phyloP scores from a whole-genome alignment of 1,284 basidiomycete genomes.

The Rhodotorula mucilaginosa region DNA sequence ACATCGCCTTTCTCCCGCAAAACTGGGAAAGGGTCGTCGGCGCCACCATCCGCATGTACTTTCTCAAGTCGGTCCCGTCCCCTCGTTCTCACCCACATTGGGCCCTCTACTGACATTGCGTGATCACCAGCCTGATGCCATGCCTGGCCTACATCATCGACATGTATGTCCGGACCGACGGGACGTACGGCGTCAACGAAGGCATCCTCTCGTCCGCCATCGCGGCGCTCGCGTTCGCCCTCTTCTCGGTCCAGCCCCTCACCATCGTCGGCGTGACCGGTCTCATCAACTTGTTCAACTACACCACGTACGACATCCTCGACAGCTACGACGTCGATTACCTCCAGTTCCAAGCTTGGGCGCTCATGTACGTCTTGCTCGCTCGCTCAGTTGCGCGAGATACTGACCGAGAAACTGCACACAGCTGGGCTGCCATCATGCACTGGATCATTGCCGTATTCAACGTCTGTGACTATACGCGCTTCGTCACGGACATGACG shows the following conservation, averaged over 20 bases:
- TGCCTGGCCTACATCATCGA: constrained; percentile 91
- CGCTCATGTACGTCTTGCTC: constrained; percentile 44
- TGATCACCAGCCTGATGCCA: constrained; percentile 51
- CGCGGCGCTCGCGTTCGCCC: constrained; percentile 84
- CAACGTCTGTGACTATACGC: constrained; percentile 58
- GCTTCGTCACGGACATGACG: constrained; percentile 81
- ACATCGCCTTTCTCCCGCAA: constrained; percentile 62
- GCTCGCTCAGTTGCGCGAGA: fast-evolving
- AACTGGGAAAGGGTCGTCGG: constrained; percentile 60
- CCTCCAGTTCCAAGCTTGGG: constrained; percentile 62
- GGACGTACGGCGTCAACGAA: constrained; percentile 86
- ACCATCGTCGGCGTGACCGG: constrained; percentile 93
- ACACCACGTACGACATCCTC: constrained; percentile 80
- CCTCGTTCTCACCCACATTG: background rate
- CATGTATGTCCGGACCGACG: constrained; percentile 80
- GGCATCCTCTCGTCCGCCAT: constrained; percentile 60
- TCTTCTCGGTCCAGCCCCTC: constrained; percentile 86
- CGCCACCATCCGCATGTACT: constrained; percentile 72
- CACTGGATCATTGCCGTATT: constrained; percentile 83
- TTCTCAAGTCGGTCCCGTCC: constrained; percentile 61
- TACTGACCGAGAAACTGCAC: background rate
- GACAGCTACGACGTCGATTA: constrained; percentile 62
- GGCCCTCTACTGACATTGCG: background rate
- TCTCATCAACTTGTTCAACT: constrained; percentile 70
- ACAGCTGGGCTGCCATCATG: constrained; percentile 87